Evolutionary conservation across 2,329 filamentous ascomycete genomes (phyloP), one percentile per base, ranked within the genome.

Genomic region (Fusarium decemcellulare): DNA sequence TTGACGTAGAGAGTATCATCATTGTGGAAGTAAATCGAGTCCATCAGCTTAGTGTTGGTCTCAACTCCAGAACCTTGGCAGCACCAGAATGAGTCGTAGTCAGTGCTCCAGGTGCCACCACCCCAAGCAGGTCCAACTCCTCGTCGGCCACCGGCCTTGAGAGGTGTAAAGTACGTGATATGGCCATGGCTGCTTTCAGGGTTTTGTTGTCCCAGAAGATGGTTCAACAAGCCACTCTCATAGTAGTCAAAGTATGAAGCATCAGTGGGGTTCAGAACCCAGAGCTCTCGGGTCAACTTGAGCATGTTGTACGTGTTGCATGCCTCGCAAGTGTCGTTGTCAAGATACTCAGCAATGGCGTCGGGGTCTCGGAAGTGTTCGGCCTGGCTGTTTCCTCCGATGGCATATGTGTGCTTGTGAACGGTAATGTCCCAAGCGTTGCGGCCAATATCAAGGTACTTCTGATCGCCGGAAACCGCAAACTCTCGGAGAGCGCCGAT

Each of bases 281-380:
- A 88, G 6, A 88, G 78, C 58, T 87, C 84, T 1, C 84, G 80
- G 0, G 86, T 86, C 37, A 88, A 74, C 71, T 87, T 87, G 47
- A 87, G 82, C 86, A 87, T 88, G 68, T 88, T 88, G 72, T 87
- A 87, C 0, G 84, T 85, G 72, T 87, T 87, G 75, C 86, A 87
- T 2, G 80, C 80, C 74, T 88, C 86, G 46, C 80, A 81, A 0
- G 85, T 87, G 70, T 88, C 86, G 0, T 76, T 70, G 5, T 74
- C 74, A 11, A 88, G 76, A 54, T 80, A 83, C 4, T 68, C 71
- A 0, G 85, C 77, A 56, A 87, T 87, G 10, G 80, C 82, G 61
- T 86, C 80, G 0, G 85, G 78, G 0, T 74, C 72, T 14, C 77
- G 81, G 72, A 87, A 88, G 71, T 87, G 86, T 70, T 88, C 86